Evolutionary conservation across 106 monocot genomes (phyloP).

Genomic region (Alisma plantagoaquatica): DNA sequence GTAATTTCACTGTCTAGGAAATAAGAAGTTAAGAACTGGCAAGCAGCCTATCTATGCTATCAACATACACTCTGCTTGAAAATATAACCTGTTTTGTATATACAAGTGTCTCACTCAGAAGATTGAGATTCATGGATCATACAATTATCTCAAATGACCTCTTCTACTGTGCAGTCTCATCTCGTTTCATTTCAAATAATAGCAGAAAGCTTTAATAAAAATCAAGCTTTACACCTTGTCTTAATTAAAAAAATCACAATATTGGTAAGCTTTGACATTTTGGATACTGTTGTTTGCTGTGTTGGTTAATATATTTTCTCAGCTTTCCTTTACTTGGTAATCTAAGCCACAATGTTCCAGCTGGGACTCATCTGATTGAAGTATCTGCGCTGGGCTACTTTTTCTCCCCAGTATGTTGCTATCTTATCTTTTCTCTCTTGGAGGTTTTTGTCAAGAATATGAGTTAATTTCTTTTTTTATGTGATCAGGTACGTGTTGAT

Average conservation of each 20-base stretch:
- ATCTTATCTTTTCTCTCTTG: not conserved
- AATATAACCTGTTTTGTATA: too few species aligned
- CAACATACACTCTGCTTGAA: too few species aligned
- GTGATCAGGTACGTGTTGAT: constrained; percentile 80
- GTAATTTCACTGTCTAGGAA: too few species aligned
- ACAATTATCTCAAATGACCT: too few species aligned
- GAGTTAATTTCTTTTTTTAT: not conserved
- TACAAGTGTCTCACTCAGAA: too few species aligned
- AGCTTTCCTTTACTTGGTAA: constrained; percentile 33
- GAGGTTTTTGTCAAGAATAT: not conserved
- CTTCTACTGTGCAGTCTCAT: too few species aligned
- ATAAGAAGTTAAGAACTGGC: too few species aligned
- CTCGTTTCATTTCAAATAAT: not conserved
- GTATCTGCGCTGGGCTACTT: constrained; percentile 83
- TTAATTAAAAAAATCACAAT: too few species aligned
- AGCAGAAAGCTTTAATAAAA: not conserved
- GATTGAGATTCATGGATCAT: too few species aligned
- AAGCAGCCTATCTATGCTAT: too few species aligned
- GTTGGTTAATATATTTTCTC: not conserved
- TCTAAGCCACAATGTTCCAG: constrained; percentile 71
- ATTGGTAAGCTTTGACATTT: too few species aligned
- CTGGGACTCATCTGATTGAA: constrained; percentile 98
- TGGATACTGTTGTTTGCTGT: not conserved
- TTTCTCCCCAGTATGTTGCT: constrained; percentile 72
- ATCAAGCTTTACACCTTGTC: not conserved